Evolutionary conservation across 2,329 filamentous ascomycete genomes (phyloP).

Genomic region (Fusarium sublunatum): DNA sequence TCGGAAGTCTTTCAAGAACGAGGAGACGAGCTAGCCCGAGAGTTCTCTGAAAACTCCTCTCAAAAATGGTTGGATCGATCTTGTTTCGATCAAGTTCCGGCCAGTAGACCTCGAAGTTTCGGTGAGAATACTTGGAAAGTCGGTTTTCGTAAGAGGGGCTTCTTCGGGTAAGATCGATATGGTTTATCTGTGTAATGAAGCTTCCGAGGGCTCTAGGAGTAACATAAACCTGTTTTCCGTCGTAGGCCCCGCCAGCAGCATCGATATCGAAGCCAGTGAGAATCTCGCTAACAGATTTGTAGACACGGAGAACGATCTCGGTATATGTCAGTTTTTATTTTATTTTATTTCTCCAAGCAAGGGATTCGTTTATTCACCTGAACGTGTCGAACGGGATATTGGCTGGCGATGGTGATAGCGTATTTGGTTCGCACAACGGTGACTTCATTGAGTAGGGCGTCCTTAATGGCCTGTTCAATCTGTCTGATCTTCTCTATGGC

Average conservation of each 20-base stretch:
- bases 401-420: constrained; percentile 84
- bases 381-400: constrained; percentile 85
- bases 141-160: constrained; percentile 91
- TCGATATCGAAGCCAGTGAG: constrained; percentile 91
- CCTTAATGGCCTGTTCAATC: constrained; percentile 79
- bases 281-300: constrained; percentile 86
- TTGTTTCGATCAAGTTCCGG: constrained; percentile 77
- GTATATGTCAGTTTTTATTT: constrained; percentile 13
- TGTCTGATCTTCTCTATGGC: constrained; percentile 86
- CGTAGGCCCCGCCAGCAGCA: constrained; percentile 82
- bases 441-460: constrained; percentile 83
- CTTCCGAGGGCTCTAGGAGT: constrained; percentile 81
- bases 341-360: background rate
- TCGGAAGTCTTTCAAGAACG: constrained; percentile 82
- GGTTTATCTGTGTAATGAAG: constrained; percentile 85
- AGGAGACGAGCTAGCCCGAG: constrained; percentile 82
- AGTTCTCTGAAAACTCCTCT: constrained; percentile 80
- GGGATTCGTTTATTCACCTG: constrained; percentile 56
- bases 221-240: constrained; percentile 82
- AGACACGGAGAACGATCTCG: constrained; percentile 84
- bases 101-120: constrained; percentile 88
- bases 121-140: constrained; percentile 84
- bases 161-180: constrained; percentile 80
- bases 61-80: constrained; percentile 87
- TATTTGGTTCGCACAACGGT: constrained; percentile 89